Evolutionary conservation across 306 rosid species (phyloP), one percentile per base, ranked within the genome.

Genomic region (Castanea mollissima): DNA sequence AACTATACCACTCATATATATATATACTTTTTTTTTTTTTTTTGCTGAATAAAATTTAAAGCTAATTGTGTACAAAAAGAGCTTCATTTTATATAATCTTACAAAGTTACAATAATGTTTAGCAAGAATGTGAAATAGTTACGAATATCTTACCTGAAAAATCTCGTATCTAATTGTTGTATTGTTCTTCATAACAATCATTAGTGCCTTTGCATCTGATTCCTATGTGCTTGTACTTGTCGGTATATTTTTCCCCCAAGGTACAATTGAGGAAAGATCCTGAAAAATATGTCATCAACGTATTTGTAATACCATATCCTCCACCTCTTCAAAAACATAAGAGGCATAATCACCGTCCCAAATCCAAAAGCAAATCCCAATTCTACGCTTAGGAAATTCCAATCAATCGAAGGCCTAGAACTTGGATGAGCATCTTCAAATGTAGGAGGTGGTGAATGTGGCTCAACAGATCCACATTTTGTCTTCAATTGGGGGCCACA

Each of bases 401-500:
- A 74, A 4, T 41, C 70, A 23, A 35, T 20, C 2, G 5, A 0
- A 57, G 4, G 41, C 20, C 19, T 2, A 19, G 46, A 20, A 2
- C 3, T 20, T 2, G 69, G 1, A 20, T 35, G 78, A 75, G 57
- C 1, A 14, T 20, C 21, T 75, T 59, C 41, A 32, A 18, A 6
- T 5, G 41, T 15, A 41, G 70, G 11, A 34, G 69, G 34, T 38
- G 55, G 14, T 3, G 25, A n/a, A 8, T 3, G 4, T 9, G 5
- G 18, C 16, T 58, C 31, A 4, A 6, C 6, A 20, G 12, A 6
- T 58, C 11, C 2, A 32, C 72, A 78, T 5, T 41, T 7, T 0
- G 1, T 23, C 4, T 21, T 52, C 69, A 78, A 59, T 19, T 79
- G 80, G 10, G n/a, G 23, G 1, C 86, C 74, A 18, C 63, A 78